Percentiles rank a stretch among this genome's conserved stretches.
Conservation (phyloP, 768 basidiomycete species). For the Sporobolomyces pararoseus region DNA sequence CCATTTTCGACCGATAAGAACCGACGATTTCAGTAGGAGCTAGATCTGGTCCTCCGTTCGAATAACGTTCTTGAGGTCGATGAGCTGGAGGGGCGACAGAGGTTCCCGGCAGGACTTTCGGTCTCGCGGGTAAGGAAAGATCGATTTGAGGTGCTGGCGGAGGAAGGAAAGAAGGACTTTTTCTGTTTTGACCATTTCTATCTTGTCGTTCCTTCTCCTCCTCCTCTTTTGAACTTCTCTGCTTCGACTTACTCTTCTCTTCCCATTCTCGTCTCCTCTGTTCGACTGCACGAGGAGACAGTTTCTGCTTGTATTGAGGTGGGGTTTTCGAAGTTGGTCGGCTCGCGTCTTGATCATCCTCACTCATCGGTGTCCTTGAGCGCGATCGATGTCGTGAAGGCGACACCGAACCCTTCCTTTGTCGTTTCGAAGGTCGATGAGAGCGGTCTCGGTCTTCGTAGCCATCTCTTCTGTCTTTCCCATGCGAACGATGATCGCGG, state of each 20-base stretch:
- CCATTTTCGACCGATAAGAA: neutral
- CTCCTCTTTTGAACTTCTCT: neutral
- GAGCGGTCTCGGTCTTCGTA: no score
- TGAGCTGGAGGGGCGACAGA: neutral
- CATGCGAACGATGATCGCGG: no score
- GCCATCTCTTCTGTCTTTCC: no score
- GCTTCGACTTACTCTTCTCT: neutral
- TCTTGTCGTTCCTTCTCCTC: no score
- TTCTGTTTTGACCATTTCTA: no score
- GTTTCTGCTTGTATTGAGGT: no score
- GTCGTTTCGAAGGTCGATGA: no score
- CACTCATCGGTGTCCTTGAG: conserved; percentile 6
- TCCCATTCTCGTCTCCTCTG: neutral
- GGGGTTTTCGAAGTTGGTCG: no score
- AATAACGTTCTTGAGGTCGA: neutral
- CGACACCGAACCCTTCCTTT: no score
- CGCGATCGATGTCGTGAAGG: neutral
- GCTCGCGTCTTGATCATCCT: neutral
- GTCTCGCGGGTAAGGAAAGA: neutral
- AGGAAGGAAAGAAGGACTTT: no score
- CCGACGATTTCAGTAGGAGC: no score
- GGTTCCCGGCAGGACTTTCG: neutral
- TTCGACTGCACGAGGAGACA: no score
- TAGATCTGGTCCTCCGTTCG: neutral
- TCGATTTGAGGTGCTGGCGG: neutral